phyloP scores from a whole-genome alignment of 768 basidiomycete species.

The Trametes punicea region DNA sequence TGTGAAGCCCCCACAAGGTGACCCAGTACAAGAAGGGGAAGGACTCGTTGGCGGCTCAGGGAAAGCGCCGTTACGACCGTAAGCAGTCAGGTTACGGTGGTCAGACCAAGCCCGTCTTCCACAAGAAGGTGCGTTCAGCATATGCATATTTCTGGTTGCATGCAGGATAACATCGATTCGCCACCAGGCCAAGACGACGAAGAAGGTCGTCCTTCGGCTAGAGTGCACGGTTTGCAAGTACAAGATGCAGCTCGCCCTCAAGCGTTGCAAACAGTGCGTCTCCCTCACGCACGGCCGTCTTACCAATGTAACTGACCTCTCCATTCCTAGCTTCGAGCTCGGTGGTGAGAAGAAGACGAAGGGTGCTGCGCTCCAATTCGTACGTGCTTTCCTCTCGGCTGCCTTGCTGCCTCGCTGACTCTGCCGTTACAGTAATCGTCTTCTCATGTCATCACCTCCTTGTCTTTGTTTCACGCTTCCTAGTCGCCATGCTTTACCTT shows the following conservation, averaged over 20 bases:
- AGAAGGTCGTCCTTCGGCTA: constrained; percentile 97
- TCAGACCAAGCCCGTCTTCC: constrained; percentile 99
- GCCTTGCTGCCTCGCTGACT: neutral
- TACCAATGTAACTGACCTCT: neutral
- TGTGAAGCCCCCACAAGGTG: constrained; percentile 90
- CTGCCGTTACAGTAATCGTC: constrained; percentile 21
- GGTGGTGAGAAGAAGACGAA: constrained; percentile 99
- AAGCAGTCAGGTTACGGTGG: constrained; percentile 99
- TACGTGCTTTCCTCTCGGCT: constrained; percentile 44
- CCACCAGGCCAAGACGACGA: constrained; percentile 89
- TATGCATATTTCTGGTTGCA: neutral
- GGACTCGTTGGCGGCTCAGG: constrained; percentile 95
- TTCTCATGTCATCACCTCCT: constrained; percentile 17
- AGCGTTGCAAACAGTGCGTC: constrained; percentile 98
- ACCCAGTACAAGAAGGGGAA: constrained; percentile 99
- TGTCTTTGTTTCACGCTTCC: constrained; percentile 17
- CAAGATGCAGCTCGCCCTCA: constrained; percentile 94
- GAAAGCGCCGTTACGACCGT: constrained; percentile 99
- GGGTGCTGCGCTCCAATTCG: constrained; percentile 93
- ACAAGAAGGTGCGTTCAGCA: constrained; percentile 82
- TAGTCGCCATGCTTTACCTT: constrained; percentile 22
- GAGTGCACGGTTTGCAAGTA: constrained; percentile 99
- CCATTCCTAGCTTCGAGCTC: constrained; percentile 79
- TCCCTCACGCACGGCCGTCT: neutral
- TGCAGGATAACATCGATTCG: neutral